phyloP scores from a whole-genome alignment of 805 yeast genomes.

The Suhomyces faveliae region DNA sequence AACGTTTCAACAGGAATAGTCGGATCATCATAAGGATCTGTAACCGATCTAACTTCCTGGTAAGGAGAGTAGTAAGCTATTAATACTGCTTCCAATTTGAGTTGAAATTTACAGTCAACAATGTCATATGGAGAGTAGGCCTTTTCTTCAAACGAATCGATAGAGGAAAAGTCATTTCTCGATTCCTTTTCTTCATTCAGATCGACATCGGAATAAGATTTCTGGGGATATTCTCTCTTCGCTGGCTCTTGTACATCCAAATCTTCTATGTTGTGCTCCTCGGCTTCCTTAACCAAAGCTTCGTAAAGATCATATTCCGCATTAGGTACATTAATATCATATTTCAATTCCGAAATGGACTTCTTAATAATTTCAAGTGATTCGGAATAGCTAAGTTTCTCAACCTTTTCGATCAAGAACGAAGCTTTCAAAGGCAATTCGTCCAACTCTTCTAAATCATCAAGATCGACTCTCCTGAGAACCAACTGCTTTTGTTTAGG shows the following conservation, averaged over 20 bases:
- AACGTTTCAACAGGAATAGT: slow-evolving; percentile 34
- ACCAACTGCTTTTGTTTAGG: slow-evolving; percentile 27
- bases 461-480: slow-evolving; percentile 26
- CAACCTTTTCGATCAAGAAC: slow-evolving; percentile 29
- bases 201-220: neutral
- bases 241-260: neutral
- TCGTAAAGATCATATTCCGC: slow-evolving; percentile 25
- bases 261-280: neutral
- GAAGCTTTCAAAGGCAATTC: slow-evolving; percentile 30
- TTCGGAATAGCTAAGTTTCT: slow-evolving; percentile 16
- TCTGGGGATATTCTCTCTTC: neutral
- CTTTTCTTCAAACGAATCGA: neutral
- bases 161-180: neutral
- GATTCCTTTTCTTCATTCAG: neutral
- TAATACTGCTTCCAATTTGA: slow-evolving; percentile 36
- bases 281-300: slow-evolving; percentile 11
- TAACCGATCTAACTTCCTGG: slow-evolving; percentile 40
- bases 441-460: slow-evolving; percentile 25
- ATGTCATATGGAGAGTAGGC: slow-evolving; percentile 3
- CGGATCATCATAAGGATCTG: slow-evolving; percentile 40
- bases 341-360: slow-evolving; percentile 26
- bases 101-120: slow-evolving; percentile 36
- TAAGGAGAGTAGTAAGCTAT: slow-evolving; percentile 42
- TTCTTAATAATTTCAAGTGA: slow-evolving; percentile 28
- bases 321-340: slow-evolving; percentile 33